Conservation (phyloP, 768 basidiomycete species). For the Holtermannia corniformis region DNA sequence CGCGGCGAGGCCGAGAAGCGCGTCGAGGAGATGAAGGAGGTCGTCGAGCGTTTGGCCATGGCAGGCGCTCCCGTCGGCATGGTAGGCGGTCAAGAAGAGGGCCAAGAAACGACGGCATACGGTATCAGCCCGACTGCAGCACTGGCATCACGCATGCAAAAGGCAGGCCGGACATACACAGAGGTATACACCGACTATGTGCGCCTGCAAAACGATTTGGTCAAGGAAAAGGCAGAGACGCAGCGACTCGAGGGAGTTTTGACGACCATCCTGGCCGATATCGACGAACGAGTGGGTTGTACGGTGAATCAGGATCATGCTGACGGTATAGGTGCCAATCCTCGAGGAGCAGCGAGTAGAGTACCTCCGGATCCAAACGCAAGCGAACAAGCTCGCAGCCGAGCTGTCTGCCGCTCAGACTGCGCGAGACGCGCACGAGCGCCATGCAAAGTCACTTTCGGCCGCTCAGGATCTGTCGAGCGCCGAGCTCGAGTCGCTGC, state of each 20-base stretch:
- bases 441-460: slow-evolving; percentile 15
- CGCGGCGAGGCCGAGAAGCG: slow-evolving; percentile 63
- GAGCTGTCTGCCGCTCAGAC: slow-evolving; percentile 66
- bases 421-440: slow-evolving; percentile 60
- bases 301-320: background rate
- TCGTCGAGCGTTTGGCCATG: slow-evolving; percentile 33
- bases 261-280: slow-evolving; percentile 69
- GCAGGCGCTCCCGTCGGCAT: slow-evolving; percentile 12
- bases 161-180: slow-evolving; percentile 72
- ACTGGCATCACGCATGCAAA: slow-evolving; percentile 71
- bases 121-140: slow-evolving; percentile 79
- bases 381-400: slow-evolving; percentile 67
- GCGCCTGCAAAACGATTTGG: slow-evolving; percentile 69
- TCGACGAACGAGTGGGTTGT: slow-evolving; percentile 70
- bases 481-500: slow-evolving; percentile 25
- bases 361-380: slow-evolving; percentile 46
- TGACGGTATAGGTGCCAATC: slow-evolving; percentile 61
- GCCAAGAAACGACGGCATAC: slow-evolving; percentile 49
- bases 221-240: slow-evolving; percentile 68
- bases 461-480: slow-evolving; percentile 13
- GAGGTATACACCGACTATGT: slow-evolving; percentile 89
- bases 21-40: slow-evolving; percentile 58
- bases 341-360: slow-evolving; percentile 81
- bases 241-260: slow-evolving; percentile 75
- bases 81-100: slow-evolving; percentile 8